Conservation (phyloP, 371 early-diverging fungal species). For the Actinomucor elegans region DNA sequence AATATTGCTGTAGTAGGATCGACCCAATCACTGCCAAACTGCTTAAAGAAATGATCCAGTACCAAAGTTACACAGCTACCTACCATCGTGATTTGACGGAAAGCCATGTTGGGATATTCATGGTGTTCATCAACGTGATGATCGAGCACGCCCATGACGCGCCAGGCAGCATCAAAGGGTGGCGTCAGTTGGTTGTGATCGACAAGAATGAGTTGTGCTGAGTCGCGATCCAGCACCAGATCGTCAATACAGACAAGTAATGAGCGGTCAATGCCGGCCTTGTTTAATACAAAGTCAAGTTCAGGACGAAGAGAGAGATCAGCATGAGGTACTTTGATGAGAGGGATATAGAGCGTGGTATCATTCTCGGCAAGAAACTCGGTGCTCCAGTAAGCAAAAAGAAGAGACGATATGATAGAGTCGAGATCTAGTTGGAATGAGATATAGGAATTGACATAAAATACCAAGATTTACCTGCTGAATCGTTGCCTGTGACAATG, state of each 20-base stretch:
- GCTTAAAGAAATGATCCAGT: conserved; percentile 28
- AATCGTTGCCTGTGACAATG: conserved; percentile 72
- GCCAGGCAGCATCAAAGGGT: conserved; percentile 33
- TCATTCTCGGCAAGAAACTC: conserved; percentile 8
- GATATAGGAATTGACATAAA: neutral
- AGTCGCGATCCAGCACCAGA: neutral
- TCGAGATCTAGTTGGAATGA: conserved; percentile 57
- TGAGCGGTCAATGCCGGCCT: conserved; percentile 17
- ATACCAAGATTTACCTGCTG: conserved; percentile 50
- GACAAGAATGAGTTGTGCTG: conserved; percentile 42
- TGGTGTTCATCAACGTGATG: conserved; percentile 76
- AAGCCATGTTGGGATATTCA: conserved; percentile 30
- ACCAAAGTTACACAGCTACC: conserved; percentile 71
- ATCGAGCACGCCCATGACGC: conserved; percentile 66
- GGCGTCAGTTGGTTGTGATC: conserved; percentile 66
- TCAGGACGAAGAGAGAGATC: conserved; percentile 74
- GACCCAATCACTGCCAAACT: neutral
- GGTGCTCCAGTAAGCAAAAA: conserved; percentile 51
- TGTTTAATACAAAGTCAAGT: conserved; percentile 46
- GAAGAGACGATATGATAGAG: conserved; percentile 61
- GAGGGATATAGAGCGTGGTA: conserved; percentile 43
- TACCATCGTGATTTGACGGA: conserved; percentile 54
- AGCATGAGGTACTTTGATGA: conserved; percentile 56
- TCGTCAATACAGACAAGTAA: conserved; percentile 34
- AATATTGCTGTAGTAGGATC: conserved; percentile 31